Conservation (phyloP, 257 asterid genomes). For the Fraxinus cuspidata region DNA sequence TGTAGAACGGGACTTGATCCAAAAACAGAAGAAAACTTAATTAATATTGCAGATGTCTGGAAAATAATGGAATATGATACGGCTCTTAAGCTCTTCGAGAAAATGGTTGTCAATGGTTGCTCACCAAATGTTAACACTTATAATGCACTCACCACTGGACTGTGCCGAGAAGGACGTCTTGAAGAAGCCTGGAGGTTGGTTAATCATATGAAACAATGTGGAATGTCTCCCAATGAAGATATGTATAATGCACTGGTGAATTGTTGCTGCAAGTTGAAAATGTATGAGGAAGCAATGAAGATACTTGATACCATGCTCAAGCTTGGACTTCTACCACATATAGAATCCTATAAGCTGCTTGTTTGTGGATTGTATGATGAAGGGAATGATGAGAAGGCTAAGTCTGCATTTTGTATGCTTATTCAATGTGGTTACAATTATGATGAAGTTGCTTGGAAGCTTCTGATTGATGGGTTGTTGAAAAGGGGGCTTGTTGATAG, state of each 20-base stretch:
- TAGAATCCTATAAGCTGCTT: conserved; percentile 54
- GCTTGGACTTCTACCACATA: conserved; percentile 49
- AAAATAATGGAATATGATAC: conserved; percentile 58
- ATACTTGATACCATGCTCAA: conserved; percentile 49
- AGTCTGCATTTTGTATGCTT: conserved; percentile 45
- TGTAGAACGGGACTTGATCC: conserved; percentile 20
- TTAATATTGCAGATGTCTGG: conserved; percentile 74
- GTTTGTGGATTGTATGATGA: conserved; percentile 62
- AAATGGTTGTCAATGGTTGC: conserved; percentile 58
- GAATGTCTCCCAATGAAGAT: conserved; percentile 49
- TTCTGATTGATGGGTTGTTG: conserved; percentile 72
- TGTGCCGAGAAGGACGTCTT: conserved; percentile 65
- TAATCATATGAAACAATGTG: conserved; percentile 50
- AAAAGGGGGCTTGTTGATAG: conserved; percentile 50
- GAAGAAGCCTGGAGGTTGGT: conserved; percentile 55
- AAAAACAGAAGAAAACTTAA: conserved; percentile 18
- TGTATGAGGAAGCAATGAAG: conserved; percentile 50
- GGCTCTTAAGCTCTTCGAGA: conserved; percentile 51
- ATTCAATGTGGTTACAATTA: conserved; percentile 65
- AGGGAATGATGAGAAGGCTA: conserved; percentile 53
- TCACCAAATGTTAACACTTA: conserved; percentile 50
- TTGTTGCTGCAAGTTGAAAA: conserved; percentile 60
- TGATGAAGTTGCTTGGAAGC: conserved; percentile 76
- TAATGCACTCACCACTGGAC: conserved; percentile 50
- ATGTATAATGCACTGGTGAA: conserved; percentile 46